These are phyloP conservation scores for Choanephora cucurbitarum DNA, from an alignment of 371 early-diverging fungal genomes.

Conservation along the genomic window DNA sequence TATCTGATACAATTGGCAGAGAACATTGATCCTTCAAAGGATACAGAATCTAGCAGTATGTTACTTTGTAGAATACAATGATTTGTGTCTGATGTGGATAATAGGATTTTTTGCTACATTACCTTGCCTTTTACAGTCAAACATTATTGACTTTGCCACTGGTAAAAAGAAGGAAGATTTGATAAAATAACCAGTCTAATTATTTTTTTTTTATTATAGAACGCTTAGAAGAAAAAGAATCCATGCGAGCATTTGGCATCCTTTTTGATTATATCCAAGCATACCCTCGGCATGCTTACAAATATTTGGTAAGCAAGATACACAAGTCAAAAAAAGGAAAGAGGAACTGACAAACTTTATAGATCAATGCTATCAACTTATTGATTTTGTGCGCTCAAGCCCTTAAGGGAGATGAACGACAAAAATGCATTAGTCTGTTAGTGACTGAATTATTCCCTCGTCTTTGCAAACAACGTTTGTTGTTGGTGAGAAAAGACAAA, in stretches of 20 bases:
- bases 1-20: constrained; percentile 40
- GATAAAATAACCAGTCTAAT: too few species aligned
- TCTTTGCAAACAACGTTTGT: constrained; percentile 42
- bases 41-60: constrained; percentile 41
- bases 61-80: background rate
- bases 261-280: constrained; percentile 47
- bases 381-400: constrained; percentile 35
- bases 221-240: constrained; percentile 37
- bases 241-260: constrained; percentile 37
- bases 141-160: constrained; percentile 43
- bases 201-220: constrained; percentile 14
- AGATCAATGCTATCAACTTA: constrained; percentile 45
- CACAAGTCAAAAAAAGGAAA: constrained; percentile 4
- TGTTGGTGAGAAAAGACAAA: constrained; percentile 35
- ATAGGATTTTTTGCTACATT: constrained; percentile 47
- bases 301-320: constrained; percentile 36
- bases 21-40: constrained; percentile 42
- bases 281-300: constrained; percentile 51
- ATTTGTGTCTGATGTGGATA: background rate
- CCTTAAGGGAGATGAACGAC: constrained; percentile 29
- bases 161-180: constrained; percentile 16
- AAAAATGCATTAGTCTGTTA: constrained; percentile 33
- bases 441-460: constrained; percentile 49
- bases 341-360: background rate
- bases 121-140: constrained; percentile 45